phyloP scores from a whole-genome alignment of 345 rosid species.

The Gossypium longicalyx region DNA sequence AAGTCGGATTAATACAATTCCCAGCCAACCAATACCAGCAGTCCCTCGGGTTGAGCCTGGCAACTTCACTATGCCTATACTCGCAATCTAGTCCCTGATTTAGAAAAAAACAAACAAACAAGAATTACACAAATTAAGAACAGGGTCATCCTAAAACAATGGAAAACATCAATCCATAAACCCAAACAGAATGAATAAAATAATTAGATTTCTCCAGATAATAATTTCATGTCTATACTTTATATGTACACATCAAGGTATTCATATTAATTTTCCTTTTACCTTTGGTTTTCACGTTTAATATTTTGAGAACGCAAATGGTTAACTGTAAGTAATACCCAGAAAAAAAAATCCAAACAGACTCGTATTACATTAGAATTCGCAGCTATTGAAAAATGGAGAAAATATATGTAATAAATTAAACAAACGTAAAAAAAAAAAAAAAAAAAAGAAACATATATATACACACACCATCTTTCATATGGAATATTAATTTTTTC shows the following conservation, averaged over 20 bases:
- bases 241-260: background rate
- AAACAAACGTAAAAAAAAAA: background rate
- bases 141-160: background rate
- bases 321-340: background rate
- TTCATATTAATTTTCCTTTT: background rate
- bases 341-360: background rate
- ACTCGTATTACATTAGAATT: background rate
- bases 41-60: constrained; percentile 61
- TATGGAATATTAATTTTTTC: no score
- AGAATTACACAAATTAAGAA: background rate
- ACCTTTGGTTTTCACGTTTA: no score
- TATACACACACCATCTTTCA: no score
- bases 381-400: background rate
- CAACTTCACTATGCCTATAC: constrained; percentile 57
- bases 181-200: background rate
- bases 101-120: background rate
- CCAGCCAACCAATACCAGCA: constrained; percentile 69
- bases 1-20: constrained; percentile 51
- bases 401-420: background rate
- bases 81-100: constrained; percentile 58
- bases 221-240: background rate
- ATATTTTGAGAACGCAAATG: background rate
- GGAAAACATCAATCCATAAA: background rate
- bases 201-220: background rate
- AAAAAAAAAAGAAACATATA: no score